Conservation (phyloP, 371 early-diverging fungal species). For the Saksenaea oblongispora region DNA sequence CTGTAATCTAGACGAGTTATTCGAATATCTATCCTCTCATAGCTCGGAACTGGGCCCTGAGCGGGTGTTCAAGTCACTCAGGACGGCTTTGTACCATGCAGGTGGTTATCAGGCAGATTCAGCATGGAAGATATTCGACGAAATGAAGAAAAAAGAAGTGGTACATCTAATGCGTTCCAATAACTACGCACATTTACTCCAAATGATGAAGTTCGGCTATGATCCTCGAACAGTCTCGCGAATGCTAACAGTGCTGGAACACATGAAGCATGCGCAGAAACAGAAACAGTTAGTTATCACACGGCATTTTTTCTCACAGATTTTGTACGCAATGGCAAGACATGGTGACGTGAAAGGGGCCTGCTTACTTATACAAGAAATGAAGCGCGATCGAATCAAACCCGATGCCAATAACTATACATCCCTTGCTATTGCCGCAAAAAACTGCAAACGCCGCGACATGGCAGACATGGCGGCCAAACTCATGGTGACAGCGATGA, state of each 20-base stretch:
- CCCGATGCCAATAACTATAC: conserved; percentile 29
- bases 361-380: conserved; percentile 21
- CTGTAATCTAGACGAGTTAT: conserved; percentile 11
- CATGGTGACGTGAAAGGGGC: conserved; percentile 25
- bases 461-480: conserved; percentile 10
- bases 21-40: conserved; percentile 5
- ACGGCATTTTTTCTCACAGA: conserved; percentile 27
- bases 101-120: conserved; percentile 16
- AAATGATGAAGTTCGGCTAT: conserved; percentile 33
- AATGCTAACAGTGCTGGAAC: conserved; percentile 29
- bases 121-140: conserved; percentile 41
- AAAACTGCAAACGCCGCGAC: conserved; percentile 8
- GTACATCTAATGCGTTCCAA: conserved; percentile 27
- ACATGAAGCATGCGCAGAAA: conserved; percentile 22
- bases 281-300: conserved; percentile 5
- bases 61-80: conserved; percentile 26
- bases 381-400: conserved; percentile 10
- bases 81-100: conserved; percentile 34
- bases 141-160: conserved; percentile 29
- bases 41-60: conserved; percentile 1
- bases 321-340: conserved; percentile 37
- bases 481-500: conserved; percentile 27
- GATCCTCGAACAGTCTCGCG: conserved; percentile 7
- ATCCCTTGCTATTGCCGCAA: conserved; percentile 30
- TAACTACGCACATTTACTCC: conserved; percentile 41